Evolutionary conservation across 768 basidiomycete species (phyloP), one percentile per base, ranked within the genome.

Genomic region (Xerocomellus intermedius): DNA sequence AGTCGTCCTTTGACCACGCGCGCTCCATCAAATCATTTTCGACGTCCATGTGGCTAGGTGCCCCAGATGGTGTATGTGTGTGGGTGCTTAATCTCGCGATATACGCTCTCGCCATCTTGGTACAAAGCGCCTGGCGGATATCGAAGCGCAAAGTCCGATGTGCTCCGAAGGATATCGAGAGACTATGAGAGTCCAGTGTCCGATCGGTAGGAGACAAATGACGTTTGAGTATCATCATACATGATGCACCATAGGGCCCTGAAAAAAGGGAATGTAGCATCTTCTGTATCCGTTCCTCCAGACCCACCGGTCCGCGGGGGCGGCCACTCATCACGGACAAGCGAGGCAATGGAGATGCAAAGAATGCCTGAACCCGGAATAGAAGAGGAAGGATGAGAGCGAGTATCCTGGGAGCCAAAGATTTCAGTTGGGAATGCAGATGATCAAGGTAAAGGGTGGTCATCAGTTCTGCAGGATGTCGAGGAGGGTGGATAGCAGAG

Each of bases 1-100:
- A 69, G 22, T 88, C 86, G 41, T 87, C 82, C 62, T 82, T 85
- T 1, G 85, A 78, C 87, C 86, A 90, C 0, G 86, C 87, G 2
- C 80, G 78, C 61, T 89, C 86, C 79, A 89, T 80, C 55, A 89
- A 67, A 17, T 84, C 84, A 41, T 74, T 74, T 53, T 83, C 84
- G 9, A 90, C 68, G 50, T 82, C 82, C 64, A 87, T 74, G 41
- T 82, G 77, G 0, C 77, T 77, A 0, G 84, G 82, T 2, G 79
- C 81, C 13, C 86, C 87, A 2, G 86, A 81, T 38, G 77, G 77
- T 0, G 84, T 77, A 54, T 86, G 86, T 10, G 75, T 75, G 13
- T 77, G 63, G 2, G 82, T 77, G 14, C 72, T 75, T 60, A 83
- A 76, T 41, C 82, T 77, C 4, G 77, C 72, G 52, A 89, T 86